Evolutionary conservation across 345 rosid species (phyloP).

Genomic region (Corymbia maculata): DNA sequence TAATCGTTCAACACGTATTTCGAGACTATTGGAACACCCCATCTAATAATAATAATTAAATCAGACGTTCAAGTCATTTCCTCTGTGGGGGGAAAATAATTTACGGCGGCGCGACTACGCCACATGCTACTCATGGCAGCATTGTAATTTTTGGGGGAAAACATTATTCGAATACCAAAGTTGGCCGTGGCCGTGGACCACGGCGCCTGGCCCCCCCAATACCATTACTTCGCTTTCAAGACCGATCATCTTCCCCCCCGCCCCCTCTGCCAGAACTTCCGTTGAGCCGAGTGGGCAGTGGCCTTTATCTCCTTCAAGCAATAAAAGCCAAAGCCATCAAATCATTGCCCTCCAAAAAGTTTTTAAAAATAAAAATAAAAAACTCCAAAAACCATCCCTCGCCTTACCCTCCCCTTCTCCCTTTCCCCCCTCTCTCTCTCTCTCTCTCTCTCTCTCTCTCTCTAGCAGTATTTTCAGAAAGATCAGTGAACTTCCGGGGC

Average conservation of each 20-base stretch:
- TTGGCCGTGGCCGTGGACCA: neutral
- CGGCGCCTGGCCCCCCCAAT: neutral
- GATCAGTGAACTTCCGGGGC: neutral
- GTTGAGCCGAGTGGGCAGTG: neutral
- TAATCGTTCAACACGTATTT: neutral
- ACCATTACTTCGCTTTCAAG: constrained; percentile 38
- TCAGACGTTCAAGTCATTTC: neutral
- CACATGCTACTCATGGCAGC: neutral
- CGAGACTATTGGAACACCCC: neutral
- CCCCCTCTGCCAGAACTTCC: neutral
- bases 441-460: neutral
- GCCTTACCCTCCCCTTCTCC: neutral
- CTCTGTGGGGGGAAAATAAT: neutral
- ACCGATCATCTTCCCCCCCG: constrained; percentile 26
- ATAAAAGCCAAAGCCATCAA: neutral
- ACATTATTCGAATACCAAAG: neutral
- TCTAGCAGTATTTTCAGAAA: neutral
- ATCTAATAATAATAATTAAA: neutral
- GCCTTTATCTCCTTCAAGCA: constrained; percentile 9
- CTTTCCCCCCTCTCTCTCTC: neutral
- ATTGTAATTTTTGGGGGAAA: neutral
- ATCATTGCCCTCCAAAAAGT: neutral
- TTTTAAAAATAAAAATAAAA: neutral
- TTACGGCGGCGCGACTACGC: neutral
- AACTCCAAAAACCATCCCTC: neutral